Conservation (phyloP, 2,329 filamentous ascomycete genomes). For the Aspergillus sp. region DNA sequence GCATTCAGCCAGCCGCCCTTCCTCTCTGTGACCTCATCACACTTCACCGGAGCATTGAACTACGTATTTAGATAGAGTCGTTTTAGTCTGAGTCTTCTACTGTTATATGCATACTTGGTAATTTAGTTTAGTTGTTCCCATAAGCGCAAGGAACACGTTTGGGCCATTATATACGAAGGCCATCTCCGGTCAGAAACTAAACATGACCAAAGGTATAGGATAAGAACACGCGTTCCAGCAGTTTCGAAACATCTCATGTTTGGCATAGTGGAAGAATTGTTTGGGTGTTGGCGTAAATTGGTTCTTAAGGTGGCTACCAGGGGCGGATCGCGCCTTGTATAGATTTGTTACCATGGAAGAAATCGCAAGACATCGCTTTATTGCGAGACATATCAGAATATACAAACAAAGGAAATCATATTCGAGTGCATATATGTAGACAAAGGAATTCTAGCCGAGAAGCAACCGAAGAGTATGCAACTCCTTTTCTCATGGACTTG, state of each 20-base stretch:
- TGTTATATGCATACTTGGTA: neutral
- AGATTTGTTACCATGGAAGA: neutral
- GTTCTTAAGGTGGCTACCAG: neutral
- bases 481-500: slow-evolving; percentile 14
- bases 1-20: slow-evolving; percentile 25
- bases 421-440: slow-evolving; percentile 27
- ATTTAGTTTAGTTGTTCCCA: neutral
- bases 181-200: neutral
- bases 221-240: no score
- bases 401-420: slow-evolving; percentile 33
- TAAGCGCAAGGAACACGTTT: neutral
- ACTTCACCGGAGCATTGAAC: neutral
- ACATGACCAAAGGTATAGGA: no score
- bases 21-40: slow-evolving; percentile 2
- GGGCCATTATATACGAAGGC: neutral
- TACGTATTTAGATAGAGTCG: neutral
- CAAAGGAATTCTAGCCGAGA: slow-evolving; percentile 18
- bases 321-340: neutral
- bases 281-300: neutral
- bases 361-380: neutral
- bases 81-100: neutral
- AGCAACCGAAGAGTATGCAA: slow-evolving; percentile 23
- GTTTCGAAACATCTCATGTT: no score
- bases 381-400: neutral
- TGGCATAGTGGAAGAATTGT: neutral